A percentile compares a stretch with the other conserved stretches of the same genome.
Evolutionary conservation across 495 filamentous ascomycete genomes (phyloP).

Genomic region (Neurospora sp.): DNA sequence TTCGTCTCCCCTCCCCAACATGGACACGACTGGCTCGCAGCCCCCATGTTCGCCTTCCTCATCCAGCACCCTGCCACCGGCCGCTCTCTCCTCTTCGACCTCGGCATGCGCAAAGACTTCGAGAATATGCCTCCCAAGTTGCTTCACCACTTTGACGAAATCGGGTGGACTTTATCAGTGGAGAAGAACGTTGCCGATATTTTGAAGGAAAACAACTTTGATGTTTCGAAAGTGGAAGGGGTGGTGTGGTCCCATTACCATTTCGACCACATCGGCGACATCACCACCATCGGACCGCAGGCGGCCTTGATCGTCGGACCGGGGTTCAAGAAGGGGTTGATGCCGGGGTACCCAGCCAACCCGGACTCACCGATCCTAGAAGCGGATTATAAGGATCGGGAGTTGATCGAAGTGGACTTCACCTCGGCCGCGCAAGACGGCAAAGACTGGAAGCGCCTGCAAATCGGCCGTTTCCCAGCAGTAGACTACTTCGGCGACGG

Average conservation of each 20-base stretch:
- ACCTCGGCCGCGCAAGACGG: neutral
- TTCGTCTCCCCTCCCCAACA: constrained; percentile 37
- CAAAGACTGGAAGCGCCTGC: constrained; percentile 9
- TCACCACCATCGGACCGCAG: constrained; percentile 36
- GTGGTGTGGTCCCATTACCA: constrained; percentile 53
- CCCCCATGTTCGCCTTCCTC: constrained; percentile 44
- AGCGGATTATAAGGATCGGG: constrained; percentile 30
- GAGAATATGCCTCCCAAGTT: constrained; percentile 32
- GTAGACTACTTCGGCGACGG: constrained; percentile 55
- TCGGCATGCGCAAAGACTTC: constrained; percentile 46
- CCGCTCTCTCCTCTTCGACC: constrained; percentile 46
- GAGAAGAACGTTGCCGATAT: constrained; percentile 42
- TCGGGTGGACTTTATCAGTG: constrained; percentile 23
- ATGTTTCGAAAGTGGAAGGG: constrained; percentile 39
- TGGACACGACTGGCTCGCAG: constrained; percentile 30
- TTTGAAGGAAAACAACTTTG: constrained; percentile 35
- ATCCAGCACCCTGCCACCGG: constrained; percentile 37
- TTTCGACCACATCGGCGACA: constrained; percentile 53
- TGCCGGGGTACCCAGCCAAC: constrained; percentile 44
- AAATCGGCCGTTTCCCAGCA: constrained; percentile 41
- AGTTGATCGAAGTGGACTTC: constrained; percentile 39
- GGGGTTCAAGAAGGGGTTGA: constrained; percentile 36
- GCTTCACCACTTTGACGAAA: constrained; percentile 9
- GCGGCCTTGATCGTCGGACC: constrained; percentile 48
- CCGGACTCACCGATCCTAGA: constrained; percentile 32